A percentile compares a stretch with the other conserved stretches of the same genome.
These are phyloP conservation scores for Dovyalis caffra DNA, from an alignment of 345 rosid genomes.

Conservation along the genomic window DNA sequence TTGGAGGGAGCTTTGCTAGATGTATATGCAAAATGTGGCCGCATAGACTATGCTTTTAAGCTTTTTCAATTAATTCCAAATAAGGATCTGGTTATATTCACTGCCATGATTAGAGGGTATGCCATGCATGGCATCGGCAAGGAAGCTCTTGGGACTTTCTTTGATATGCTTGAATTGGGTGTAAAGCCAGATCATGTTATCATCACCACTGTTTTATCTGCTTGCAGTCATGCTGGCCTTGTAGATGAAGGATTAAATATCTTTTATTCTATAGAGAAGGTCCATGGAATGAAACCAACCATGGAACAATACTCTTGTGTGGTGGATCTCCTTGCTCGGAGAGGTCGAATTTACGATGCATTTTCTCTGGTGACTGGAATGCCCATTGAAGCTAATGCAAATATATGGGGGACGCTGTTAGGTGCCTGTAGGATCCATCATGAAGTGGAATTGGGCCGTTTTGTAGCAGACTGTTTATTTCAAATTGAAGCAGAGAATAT, in stretches of 20 bases:
- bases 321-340: conserved; percentile 88
- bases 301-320: conserved; percentile 72
- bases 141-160: conserved; percentile 68
- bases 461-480: conserved; percentile 59
- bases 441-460: conserved; percentile 58
- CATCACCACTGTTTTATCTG: conserved; percentile 70
- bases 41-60: conserved; percentile 48
- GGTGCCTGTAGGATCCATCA: conserved; percentile 71
- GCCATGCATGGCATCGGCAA: conserved; percentile 85
- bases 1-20: conserved; percentile 66
- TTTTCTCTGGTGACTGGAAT: conserved; percentile 54
- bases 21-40: conserved; percentile 81
- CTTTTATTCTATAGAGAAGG: conserved; percentile 50
- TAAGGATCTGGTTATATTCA: conserved; percentile 72
- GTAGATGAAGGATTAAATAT: conserved; percentile 64
- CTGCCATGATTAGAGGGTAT: conserved; percentile 74
- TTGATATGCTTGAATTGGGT: conserved; percentile 51
- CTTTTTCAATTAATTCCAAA: conserved; percentile 49
- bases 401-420: conserved; percentile 70
- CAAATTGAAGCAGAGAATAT: conserved; percentile 50
- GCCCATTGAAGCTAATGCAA: conserved; percentile 66
- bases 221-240: conserved; percentile 86
- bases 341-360: conserved; percentile 71
- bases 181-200: conserved; percentile 72
- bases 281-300: conserved; percentile 55